Base-by-base conservation (phyloP, 441 rosid genomes). In the Macaranga tanarius region DNA sequence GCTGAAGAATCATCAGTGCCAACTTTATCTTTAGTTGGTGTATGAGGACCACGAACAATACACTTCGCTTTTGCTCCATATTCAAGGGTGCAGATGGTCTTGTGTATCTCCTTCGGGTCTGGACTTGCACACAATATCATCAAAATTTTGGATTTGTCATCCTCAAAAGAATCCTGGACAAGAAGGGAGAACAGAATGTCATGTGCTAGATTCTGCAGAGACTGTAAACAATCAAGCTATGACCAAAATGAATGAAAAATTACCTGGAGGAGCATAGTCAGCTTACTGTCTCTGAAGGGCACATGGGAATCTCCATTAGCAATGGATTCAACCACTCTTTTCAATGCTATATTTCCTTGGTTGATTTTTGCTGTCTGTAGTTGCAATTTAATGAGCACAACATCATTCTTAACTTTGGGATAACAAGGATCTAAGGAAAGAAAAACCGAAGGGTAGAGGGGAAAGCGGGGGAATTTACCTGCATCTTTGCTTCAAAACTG, bases 51-150 rank as follows among this genome's bases (percentile, higher is more conserved):
- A n/a, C 97, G 96, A 51, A 92, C 81, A 50, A 95, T 95, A 70
- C 99, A 95, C 78, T 95, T 95, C 9, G 99, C 99, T 80, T 95
- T 95, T 19, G 98, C 98, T 56, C 99, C 99, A 73, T 95, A 95
- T 77, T 95, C 99, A 26, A 95, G 86, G 17, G 99, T 95, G 81
- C 98, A 92, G 44, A 92, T 81, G n/a, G 99, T 95, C 84, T 89
- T 95, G 81, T 95, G 95, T 71, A 90, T 79, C 74, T 95, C 99
- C 75, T 90, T 92, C 1, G 91, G 97, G 79, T 95, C 99, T 19
- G 99, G 99, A 73, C 98, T 95, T 42, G 98, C 97, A 84, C 99
- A 95, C 17, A 95, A 77, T 56, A 95, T 88, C 99, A 92, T 95
- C 60, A 95, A 83, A 74, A 95, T 95, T 79, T 95, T 95, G 50